These are phyloP conservation scores for Russula brevipes DNA, from an alignment of 768 basidiomycete species.

Conservation along the genomic window DNA sequence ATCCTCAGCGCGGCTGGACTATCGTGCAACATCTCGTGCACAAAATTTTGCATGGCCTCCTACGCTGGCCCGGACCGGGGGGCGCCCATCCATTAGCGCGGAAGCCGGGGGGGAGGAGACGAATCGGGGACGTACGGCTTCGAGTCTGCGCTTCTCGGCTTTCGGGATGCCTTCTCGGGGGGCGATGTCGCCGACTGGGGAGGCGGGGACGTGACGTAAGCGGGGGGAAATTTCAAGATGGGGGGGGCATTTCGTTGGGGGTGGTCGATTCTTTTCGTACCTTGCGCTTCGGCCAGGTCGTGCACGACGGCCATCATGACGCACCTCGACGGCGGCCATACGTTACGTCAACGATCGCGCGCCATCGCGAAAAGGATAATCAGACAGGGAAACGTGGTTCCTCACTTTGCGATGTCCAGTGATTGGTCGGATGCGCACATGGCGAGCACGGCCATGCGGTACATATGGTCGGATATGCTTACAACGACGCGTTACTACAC, in stretches of 20 bases:
- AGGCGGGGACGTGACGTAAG: neutral
- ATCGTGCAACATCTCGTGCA: constrained; percentile 82
- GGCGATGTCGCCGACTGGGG: constrained; percentile 87
- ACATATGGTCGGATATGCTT: constrained; percentile 91
- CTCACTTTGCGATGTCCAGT: constrained; percentile 70
- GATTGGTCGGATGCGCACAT: constrained; percentile 76
- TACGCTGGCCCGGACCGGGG: constrained; percentile 29
- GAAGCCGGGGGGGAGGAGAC: neutral
- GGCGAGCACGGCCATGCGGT: constrained; percentile 91
- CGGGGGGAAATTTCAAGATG: neutral
- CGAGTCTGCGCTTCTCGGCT: constrained; percentile 70
- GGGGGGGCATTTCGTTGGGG: too few relatives aligned
- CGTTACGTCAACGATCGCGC: neutral
- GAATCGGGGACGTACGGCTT: constrained; percentile 45
- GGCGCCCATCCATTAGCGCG: neutral
- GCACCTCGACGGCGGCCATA: constrained; percentile 43
- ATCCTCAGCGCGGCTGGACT: constrained; percentile 65
- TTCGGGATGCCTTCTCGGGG: constrained; percentile 84
- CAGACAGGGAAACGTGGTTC: neutral
- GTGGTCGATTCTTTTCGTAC: constrained; percentile 34
- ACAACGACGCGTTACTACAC: neutral
- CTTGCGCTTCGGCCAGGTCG: constrained; percentile 94
- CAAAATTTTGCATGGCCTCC: constrained; percentile 89
- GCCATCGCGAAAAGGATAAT: neutral
- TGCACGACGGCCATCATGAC: constrained; percentile 90